phyloP scores from a whole-genome alignment of 2,329 filamentous ascomycete species.

The Cytospora mali region DNA sequence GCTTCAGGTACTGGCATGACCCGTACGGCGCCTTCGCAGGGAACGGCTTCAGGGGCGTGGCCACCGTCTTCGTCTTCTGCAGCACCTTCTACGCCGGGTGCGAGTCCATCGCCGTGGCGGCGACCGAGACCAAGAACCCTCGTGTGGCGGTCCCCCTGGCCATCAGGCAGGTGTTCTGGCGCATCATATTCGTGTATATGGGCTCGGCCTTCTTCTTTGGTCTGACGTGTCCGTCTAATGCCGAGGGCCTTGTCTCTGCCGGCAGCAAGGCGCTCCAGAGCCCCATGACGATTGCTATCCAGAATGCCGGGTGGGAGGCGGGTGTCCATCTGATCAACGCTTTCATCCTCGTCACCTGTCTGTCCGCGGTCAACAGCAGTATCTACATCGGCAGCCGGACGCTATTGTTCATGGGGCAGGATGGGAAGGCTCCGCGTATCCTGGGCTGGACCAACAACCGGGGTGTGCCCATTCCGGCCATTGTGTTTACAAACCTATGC shows the following conservation, averaged over 20 bases:
- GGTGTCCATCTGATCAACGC: slow-evolving; percentile 79
- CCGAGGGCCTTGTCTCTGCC: slow-evolving; percentile 63
- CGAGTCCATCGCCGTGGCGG: slow-evolving; percentile 64
- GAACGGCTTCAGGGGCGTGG: slow-evolving; percentile 67
- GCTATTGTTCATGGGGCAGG: slow-evolving; percentile 74
- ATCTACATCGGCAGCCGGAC: slow-evolving; percentile 79
- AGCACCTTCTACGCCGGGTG: slow-evolving; percentile 73
- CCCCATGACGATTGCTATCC: slow-evolving; percentile 73
- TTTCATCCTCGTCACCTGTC: slow-evolving; percentile 73
- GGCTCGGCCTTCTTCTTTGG: slow-evolving; percentile 75
- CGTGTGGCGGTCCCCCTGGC: slow-evolving; percentile 58
- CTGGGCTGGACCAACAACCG: slow-evolving; percentile 68
- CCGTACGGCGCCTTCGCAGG: slow-evolving; percentile 65
- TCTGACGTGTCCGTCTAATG: slow-evolving; percentile 71
- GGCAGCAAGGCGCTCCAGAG: slow-evolving; percentile 66
- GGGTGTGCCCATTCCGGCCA: slow-evolving; percentile 63
- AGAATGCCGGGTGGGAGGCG: slow-evolving; percentile 72
- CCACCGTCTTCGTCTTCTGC: slow-evolving; percentile 69
- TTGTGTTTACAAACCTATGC: slow-evolving; percentile 71
- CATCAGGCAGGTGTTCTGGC: slow-evolving; percentile 63
- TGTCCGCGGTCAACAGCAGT: slow-evolving; percentile 72
- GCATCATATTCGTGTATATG: slow-evolving; percentile 67
- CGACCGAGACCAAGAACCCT: slow-evolving; percentile 63
- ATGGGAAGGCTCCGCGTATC: slow-evolving; percentile 69
- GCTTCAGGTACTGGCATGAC: slow-evolving; percentile 72